These are phyloP conservation scores for Apiotrichum gracile DNA, from an alignment of 1,284 basidiomycete genomes.

Conservation along the genomic window DNA sequence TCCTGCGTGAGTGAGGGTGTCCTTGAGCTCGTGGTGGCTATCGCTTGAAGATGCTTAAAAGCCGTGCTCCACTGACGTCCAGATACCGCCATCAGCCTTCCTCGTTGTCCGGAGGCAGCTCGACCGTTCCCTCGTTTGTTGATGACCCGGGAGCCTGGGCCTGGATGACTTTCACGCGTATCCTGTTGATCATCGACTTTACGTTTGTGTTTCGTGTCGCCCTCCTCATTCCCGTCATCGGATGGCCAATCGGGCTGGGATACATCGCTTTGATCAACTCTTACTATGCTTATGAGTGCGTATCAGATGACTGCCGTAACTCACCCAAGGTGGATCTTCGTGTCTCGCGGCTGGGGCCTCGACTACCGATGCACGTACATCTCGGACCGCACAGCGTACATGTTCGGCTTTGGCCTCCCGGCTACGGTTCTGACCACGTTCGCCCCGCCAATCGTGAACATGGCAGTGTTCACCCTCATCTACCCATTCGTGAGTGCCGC, in stretches of 20 bases:
- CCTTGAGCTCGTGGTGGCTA: too few species aligned
- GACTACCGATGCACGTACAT: slow-evolving; percentile 34
- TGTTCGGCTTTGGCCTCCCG: slow-evolving; percentile 44
- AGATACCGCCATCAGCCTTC: slow-evolving; percentile 41
- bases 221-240: slow-evolving; percentile 38
- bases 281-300: slow-evolving; percentile 48
- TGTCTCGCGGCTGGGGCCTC: slow-evolving; percentile 36
- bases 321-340: slow-evolving; percentile 35
- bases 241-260: slow-evolving; percentile 23
- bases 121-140: slow-evolving; percentile 1
- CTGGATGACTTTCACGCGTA: slow-evolving; percentile 29
- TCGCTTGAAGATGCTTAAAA: neutral
- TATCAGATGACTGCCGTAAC: neutral
- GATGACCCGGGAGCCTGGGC: slow-evolving; percentile 18
- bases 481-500: slow-evolving; percentile 41
- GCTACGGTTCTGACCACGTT: slow-evolving; percentile 42
- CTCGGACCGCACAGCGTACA: slow-evolving; percentile 37
- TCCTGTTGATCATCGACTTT: slow-evolving; percentile 44
- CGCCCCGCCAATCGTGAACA: slow-evolving; percentile 42
- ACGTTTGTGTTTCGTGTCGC: slow-evolving; percentile 39
- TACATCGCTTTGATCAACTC: slow-evolving; percentile 45
- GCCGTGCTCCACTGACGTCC: neutral
- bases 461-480: slow-evolving; percentile 45
- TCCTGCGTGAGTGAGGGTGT: slow-evolving; percentile 38
- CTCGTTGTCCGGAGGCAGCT: neutral